phyloP scores from a whole-genome alignment of 345 rosid genomes.

The Lumnitzera littorea region DNA sequence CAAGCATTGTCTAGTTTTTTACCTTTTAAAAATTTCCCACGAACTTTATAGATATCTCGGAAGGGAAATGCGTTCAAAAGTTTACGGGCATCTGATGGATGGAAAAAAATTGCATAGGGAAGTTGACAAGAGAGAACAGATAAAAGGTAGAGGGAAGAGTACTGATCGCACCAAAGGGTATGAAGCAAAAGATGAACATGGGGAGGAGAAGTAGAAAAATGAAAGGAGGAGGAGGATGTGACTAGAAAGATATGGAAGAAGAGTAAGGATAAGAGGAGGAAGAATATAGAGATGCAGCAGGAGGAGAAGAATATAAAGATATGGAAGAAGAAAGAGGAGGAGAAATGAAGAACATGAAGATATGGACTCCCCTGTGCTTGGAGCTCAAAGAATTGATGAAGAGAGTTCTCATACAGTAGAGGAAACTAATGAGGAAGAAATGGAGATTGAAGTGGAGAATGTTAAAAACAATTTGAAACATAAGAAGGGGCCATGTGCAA shows the following conservation, averaged over 20 bases:
- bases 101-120: slow-evolving; percentile 21
- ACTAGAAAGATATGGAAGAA: slow-evolving; percentile 15
- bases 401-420: slow-evolving; percentile 13
- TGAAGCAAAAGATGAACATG: slow-evolving; percentile 31
- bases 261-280: slow-evolving; percentile 26
- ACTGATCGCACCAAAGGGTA: slow-evolving; percentile 20
- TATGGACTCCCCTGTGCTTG: background rate
- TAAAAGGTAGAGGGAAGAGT: slow-evolving; percentile 30
- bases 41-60: slow-evolving; percentile 29
- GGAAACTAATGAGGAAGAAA: background rate
- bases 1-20: too few relatives aligned
- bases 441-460: slow-evolving; percentile 11
- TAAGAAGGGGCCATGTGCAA: slow-evolving; percentile 8
- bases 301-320: slow-evolving; percentile 27
- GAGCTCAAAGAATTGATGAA: slow-evolving; percentile 9
- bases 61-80: slow-evolving; percentile 25
- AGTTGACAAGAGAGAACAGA: slow-evolving; percentile 22
- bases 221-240: slow-evolving; percentile 12
- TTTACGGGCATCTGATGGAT: slow-evolving; percentile 22
- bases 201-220: background rate
- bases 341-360: slow-evolving; percentile 26
- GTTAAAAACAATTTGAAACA: slow-evolving; percentile 23
- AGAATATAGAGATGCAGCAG: slow-evolving; percentile 23
- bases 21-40: too few relatives aligned
- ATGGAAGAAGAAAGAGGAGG: slow-evolving; percentile 24